phyloP scores from a whole-genome alignment of 2,329 filamentous ascomycete genomes.

The Alternaria atra region DNA sequence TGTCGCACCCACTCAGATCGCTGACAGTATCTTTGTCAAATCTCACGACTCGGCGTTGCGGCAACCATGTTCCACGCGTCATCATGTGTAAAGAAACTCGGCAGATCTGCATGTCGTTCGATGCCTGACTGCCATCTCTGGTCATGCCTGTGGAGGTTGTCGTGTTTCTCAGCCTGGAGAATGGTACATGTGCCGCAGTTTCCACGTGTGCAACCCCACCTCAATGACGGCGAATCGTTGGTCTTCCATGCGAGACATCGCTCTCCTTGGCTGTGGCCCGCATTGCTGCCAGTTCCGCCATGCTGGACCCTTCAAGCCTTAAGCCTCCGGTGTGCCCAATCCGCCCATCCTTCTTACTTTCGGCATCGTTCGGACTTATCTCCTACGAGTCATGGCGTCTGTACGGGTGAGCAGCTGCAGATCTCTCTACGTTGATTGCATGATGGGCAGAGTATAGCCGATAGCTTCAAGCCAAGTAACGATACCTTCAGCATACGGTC shows the following conservation, averaged over 20 bases:
- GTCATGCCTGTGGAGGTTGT: slow-evolving; percentile 18
- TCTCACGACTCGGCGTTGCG: slow-evolving; percentile 8
- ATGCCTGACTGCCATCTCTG: slow-evolving; percentile 16
- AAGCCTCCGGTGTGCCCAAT: slow-evolving; percentile 22
- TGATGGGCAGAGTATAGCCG: slow-evolving; percentile 7
- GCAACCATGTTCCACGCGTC: slow-evolving; percentile 14
- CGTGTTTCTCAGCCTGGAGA: slow-evolving; percentile 25
- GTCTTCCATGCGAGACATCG: slow-evolving; percentile 45
- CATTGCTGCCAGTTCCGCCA: slow-evolving; percentile 31
- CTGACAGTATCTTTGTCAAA: slow-evolving; percentile 8
- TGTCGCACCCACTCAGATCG: slow-evolving; percentile 1
- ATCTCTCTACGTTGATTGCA: slow-evolving; percentile 9
- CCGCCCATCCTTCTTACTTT: slow-evolving; percentile 23
- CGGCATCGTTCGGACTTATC: slow-evolving; percentile 20
- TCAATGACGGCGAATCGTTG: slow-evolving; percentile 30
- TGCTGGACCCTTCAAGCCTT: slow-evolving; percentile 29
- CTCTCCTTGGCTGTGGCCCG: slow-evolving; percentile 34
- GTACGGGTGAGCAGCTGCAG: slow-evolving; percentile 6
- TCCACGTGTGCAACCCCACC: slow-evolving; percentile 40
- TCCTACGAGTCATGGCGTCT: slow-evolving; percentile 7
- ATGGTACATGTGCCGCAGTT: slow-evolving; percentile 22
- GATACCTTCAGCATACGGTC: slow-evolving; percentile 3
- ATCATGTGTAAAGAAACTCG: slow-evolving; percentile 20
- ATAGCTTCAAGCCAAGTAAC: slow-evolving; percentile 3
- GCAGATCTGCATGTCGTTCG: slow-evolving; percentile 26